phyloP scores from a whole-genome alignment of 371 early-diverging fungal species.

The Mortierella sp. region DNA sequence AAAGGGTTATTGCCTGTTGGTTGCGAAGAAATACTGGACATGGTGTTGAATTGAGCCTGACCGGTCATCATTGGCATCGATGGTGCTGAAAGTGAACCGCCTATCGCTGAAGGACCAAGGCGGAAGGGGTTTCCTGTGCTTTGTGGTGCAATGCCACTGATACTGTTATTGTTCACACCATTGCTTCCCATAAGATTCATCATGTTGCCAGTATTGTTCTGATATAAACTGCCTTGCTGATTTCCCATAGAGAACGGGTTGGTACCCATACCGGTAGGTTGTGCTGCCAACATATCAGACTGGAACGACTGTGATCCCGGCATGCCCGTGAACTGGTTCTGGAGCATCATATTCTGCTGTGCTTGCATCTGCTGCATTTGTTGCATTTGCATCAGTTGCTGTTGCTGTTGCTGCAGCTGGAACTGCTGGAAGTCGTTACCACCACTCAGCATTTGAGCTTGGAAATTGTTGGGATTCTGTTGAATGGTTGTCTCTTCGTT shows the following conservation, averaged over 20 bases:
- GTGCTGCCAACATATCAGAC: conserved; percentile 23
- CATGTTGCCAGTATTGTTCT: conserved; percentile 16
- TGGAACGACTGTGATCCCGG: conserved; percentile 20
- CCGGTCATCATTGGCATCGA: conserved; percentile 50
- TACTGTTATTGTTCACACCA: conserved; percentile 12
- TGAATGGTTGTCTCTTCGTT: conserved; percentile 64
- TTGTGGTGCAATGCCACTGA: conserved; percentile 35
- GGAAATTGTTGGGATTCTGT: conserved; percentile 55
- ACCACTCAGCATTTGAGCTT: conserved; percentile 44
- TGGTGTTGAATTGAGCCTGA: conserved; percentile 36
- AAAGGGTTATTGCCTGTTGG: conserved; percentile 47
- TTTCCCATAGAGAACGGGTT: conserved; percentile 39
- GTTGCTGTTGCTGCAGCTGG: conserved; percentile 46
- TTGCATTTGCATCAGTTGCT: conserved; percentile 41
- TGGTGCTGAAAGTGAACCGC: conserved; percentile 12
- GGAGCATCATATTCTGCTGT: conserved; percentile 40
- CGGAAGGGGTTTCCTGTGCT: conserved; percentile 53
- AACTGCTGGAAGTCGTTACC: conserved; percentile 47
- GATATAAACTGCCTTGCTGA: conserved; percentile 15
- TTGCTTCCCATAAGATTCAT: conserved; percentile 18
- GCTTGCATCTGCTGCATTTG: conserved; percentile 47
- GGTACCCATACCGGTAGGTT: conserved; percentile 42
- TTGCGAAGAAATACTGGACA: conserved; percentile 42
- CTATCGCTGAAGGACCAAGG: conserved; percentile 16
- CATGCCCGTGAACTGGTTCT: conserved; percentile 48